These are phyloP conservation scores for Ustilago cynodontis DNA, from an alignment of 1,284 basidiomycete genomes.

Conservation along the genomic window DNA sequence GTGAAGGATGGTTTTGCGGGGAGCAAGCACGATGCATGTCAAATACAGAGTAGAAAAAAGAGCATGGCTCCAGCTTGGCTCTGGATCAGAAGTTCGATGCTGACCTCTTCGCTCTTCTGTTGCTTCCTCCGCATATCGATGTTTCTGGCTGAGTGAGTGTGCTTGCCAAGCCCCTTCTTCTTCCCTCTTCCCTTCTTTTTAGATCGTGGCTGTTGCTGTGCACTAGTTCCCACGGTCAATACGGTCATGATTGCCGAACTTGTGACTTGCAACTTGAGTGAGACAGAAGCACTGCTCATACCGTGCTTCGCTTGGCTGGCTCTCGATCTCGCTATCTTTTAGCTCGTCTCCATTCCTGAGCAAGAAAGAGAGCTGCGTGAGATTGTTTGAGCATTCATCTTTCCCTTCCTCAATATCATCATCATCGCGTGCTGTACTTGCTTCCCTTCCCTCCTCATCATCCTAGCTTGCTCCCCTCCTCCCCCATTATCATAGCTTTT, in stretches of 20 bases:
- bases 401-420: background rate
- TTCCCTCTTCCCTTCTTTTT: too few species aligned
- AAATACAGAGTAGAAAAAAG: background rate
- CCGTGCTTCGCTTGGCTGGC: background rate
- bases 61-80: constrained; percentile 7
- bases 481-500: background rate
- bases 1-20: background rate
- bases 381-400: too few species aligned
- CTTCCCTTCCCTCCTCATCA: constrained; percentile 2
- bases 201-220: constrained; percentile 3
- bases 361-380: too few species aligned
- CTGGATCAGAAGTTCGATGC: background rate
- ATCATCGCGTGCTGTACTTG: background rate
- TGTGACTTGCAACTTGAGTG: background rate
- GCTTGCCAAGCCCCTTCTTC: too few species aligned
- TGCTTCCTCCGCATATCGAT: background rate
- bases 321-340: constrained; percentile 18
- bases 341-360: constrained; percentile 1
- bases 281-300: background rate
- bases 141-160: background rate
- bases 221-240: background rate
- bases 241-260: constrained; percentile 5
- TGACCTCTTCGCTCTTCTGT: background rate
- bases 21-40: background rate
- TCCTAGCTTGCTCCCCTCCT: constrained; percentile 7